Evolutionary conservation across 768 basidiomycete genomes (phyloP).

Genomic region (Serendipita indica): DNA sequence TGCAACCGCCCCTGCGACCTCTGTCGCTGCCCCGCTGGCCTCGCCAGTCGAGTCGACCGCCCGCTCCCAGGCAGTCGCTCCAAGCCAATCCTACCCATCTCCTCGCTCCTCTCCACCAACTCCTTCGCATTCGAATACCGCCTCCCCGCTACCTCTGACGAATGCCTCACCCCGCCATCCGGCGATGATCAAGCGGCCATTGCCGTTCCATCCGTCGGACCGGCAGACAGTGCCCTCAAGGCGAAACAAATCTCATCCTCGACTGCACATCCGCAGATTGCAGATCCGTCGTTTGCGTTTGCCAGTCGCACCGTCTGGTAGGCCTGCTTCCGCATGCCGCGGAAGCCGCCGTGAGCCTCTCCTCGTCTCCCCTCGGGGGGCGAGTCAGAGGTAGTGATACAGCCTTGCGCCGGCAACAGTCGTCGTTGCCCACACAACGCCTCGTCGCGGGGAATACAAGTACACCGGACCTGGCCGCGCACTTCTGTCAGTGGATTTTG

Average conservation of each 20-base stretch:
- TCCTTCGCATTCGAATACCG: slow-evolving; percentile 14
- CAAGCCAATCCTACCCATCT: slow-evolving; percentile 11
- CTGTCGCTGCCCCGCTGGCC: background rate
- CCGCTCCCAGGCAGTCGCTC: background rate
- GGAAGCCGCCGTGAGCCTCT: background rate
- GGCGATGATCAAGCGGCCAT: slow-evolving; percentile 3
- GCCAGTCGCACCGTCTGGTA: slow-evolving; percentile 50
- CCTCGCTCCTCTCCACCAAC: slow-evolving; percentile 12
- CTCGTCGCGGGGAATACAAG: too few relatives aligned
- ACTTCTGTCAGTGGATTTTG: too few relatives aligned
- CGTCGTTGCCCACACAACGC: too few relatives aligned
- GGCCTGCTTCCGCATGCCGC: slow-evolving; percentile 12
- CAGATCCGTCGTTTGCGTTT: slow-evolving; percentile 33
- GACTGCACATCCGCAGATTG: slow-evolving; percentile 6
- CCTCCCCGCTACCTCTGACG: slow-evolving; percentile 13
- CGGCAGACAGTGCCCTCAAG: slow-evolving; percentile 9
- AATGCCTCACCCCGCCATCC: slow-evolving; percentile 13
- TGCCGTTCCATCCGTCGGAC: background rate
- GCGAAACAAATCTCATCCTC: background rate
- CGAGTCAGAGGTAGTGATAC: too few relatives aligned
- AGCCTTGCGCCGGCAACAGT: too few relatives aligned
- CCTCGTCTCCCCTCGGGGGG: too few relatives aligned
- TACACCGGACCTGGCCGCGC: too few relatives aligned
- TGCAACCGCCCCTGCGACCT: background rate
- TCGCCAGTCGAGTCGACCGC: slow-evolving; percentile 3